These are phyloP conservation scores for Beauveria varroae DNA, from an alignment of 2,329 filamentous ascomycete species.

Conservation along the genomic window DNA sequence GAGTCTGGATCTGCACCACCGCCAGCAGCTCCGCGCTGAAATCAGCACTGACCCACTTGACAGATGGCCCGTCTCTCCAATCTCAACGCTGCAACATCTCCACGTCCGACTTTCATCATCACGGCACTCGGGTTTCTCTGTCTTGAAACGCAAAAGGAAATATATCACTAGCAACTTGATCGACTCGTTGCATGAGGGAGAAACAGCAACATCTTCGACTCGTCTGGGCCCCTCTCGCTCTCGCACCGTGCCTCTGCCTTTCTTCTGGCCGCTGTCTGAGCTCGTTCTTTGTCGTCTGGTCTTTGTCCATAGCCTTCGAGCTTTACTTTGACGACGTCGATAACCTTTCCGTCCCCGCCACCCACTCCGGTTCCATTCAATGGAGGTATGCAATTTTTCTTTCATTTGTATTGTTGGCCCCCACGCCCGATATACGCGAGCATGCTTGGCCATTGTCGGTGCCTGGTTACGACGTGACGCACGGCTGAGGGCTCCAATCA, in stretches of 20 bases:
- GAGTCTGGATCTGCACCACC: background rate
- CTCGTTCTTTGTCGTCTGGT: constrained; percentile 10
- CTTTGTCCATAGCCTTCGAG: background rate
- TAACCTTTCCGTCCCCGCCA: background rate
- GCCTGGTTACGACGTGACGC: constrained; percentile 3
- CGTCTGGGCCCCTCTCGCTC: background rate
- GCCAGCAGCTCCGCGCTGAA: background rate
- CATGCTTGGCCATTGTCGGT: background rate
- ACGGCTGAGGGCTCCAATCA: constrained; percentile 6
- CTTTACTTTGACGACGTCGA: background rate
- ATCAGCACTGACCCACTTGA: constrained; percentile 3
- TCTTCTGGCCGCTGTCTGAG: constrained; percentile 13
- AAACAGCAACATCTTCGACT: background rate
- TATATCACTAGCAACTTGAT: background rate
- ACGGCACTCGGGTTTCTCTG: background rate
- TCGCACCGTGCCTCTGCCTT: background rate
- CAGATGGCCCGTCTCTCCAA: background rate
- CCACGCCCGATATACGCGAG: constrained; percentile 1
- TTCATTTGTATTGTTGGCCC: background rate
- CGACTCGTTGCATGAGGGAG: background rate
- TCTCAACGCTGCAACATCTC: constrained; percentile 10
- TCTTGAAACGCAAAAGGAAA: constrained; percentile 9
- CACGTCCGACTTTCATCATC: background rate
- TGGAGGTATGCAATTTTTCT: constrained; percentile 11
- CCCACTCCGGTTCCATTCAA: background rate